Conservation (phyloP, 2,329 filamentous ascomycete genomes). For the Aspergillus texensis region DNA sequence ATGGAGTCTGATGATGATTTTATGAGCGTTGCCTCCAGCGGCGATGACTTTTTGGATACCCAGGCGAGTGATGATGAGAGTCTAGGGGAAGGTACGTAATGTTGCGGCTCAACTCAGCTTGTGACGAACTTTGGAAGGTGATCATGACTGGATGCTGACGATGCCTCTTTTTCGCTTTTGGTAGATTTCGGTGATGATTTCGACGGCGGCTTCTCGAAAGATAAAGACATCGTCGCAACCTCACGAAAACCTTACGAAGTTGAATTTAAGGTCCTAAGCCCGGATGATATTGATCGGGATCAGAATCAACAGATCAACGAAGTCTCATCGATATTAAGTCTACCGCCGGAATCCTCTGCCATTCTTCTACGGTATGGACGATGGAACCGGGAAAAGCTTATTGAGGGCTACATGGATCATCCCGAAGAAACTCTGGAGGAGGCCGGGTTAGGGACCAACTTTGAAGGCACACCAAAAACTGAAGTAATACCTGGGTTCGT, state of each 20-base stretch:
- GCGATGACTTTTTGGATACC: slow-evolving; percentile 66
- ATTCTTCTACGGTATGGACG: slow-evolving; percentile 86
- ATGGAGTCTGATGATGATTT: slow-evolving; percentile 98
- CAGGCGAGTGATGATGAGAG: slow-evolving; percentile 74
- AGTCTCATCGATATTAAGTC: slow-evolving; percentile 86
- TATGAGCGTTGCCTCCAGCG: slow-evolving; percentile 80
- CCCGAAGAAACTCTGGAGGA: slow-evolving; percentile 78
- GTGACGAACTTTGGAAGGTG: not conserved
- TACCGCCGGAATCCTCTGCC: slow-evolving; percentile 84
- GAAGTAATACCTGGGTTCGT: slow-evolving; percentile 74
- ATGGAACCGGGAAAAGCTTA: slow-evolving; percentile 95
- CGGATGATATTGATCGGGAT: slow-evolving; percentile 78
- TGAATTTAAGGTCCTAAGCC: slow-evolving; percentile 78
- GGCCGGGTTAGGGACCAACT: slow-evolving; percentile 74
- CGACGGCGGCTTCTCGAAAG: slow-evolving; percentile 65
- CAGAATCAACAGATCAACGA: slow-evolving; percentile 86
- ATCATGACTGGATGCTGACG: not conserved
- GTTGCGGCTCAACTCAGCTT: not conserved
- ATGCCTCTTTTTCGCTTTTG: not conserved
- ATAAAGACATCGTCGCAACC: slow-evolving; percentile 71
- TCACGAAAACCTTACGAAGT: slow-evolving; percentile 79
- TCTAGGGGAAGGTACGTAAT: slow-evolving; percentile 42
- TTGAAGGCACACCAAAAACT: slow-evolving; percentile 66
- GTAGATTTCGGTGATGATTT: slow-evolving; percentile 61
- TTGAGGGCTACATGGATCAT: slow-evolving; percentile 95